A percentile compares a stretch with the other conserved stretches of the same genome.
phyloP scores from a whole-genome alignment of 225 moss, liverwort and hornwort genomes.

The Marchantia paleacea region DNA sequence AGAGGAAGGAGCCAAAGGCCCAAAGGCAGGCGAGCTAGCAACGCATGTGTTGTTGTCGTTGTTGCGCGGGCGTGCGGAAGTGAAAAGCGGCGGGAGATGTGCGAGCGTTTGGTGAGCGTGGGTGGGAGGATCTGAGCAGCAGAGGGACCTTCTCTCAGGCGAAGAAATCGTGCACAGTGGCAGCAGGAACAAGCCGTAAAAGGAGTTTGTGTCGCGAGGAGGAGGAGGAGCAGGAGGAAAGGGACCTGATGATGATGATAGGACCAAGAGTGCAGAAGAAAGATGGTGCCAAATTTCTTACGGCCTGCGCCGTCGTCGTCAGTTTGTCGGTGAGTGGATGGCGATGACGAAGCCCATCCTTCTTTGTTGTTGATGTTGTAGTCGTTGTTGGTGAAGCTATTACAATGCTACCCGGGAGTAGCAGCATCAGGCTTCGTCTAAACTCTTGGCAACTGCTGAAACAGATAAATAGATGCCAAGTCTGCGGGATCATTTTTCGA shows the following conservation, averaged over 20 bases:
- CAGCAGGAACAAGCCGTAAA: neutral
- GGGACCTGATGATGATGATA: neutral
- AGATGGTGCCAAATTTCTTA: neutral
- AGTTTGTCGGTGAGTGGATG: neutral
- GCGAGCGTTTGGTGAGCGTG: neutral
- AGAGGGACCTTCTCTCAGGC: neutral
- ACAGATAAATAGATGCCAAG: neutral
- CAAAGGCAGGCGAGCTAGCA: too few species aligned
- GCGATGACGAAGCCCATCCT: neutral
- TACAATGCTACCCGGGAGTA: neutral
- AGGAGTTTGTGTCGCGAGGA: neutral
- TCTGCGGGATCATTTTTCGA: neutral
- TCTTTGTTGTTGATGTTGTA: neutral
- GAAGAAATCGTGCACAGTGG: conserved; percentile 3
- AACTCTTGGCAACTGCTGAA: neutral
- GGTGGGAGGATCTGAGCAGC: neutral
- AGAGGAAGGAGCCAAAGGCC: too few species aligned
- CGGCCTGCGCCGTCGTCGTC: neutral
- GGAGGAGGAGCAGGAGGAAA: neutral
- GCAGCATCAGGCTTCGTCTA: neutral
- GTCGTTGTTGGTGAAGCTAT: neutral
- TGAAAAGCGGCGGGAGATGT: neutral
- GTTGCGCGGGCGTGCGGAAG: neutral
- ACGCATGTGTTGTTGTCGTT: neutral
- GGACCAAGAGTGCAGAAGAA: neutral